These are phyloP conservation scores for Paraphaeosphaeria sporulosa DNA, from an alignment of 2,329 filamentous ascomycete species.

Conservation along the genomic window DNA sequence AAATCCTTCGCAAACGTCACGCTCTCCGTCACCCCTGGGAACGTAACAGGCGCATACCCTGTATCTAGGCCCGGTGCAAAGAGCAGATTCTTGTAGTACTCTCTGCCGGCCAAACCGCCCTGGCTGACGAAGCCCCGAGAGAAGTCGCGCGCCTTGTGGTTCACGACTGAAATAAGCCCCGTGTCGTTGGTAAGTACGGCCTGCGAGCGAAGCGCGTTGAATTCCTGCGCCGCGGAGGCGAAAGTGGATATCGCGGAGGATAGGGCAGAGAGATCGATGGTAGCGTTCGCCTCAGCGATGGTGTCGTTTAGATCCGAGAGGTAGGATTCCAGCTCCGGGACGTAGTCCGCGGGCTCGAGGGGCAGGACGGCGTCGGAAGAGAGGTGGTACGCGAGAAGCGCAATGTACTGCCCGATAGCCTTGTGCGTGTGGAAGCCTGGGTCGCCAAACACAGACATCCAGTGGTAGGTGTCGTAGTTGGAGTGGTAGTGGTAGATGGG, in stretches of 20 bases:
- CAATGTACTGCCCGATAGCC: conserved; percentile 58
- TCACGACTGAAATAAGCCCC: conserved; percentile 47
- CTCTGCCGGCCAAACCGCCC: conserved; percentile 54
- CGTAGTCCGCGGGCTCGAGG: conserved; percentile 50
- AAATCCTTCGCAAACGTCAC: conserved; percentile 44
- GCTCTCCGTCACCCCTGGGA: conserved; percentile 48
- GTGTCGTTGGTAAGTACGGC: conserved; percentile 39
- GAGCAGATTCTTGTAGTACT: conserved; percentile 57
- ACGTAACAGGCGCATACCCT: conserved; percentile 49
- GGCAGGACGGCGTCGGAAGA: conserved; percentile 50
- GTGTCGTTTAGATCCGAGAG: conserved; percentile 42
- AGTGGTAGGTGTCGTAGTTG: conserved; percentile 58
- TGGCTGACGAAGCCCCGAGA: conserved; percentile 55
- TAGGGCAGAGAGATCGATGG: conserved; percentile 42
- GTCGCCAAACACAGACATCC: conserved; percentile 62
- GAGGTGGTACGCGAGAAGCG: conserved; percentile 54
- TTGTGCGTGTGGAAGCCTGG: conserved; percentile 59
- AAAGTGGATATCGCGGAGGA: conserved; percentile 49
- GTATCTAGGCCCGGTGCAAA: conserved; percentile 56
- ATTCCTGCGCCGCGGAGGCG: conserved; percentile 34
- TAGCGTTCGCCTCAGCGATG: conserved; percentile 34
- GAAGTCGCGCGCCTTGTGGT: conserved; percentile 57
- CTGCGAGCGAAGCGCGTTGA: conserved; percentile 37
- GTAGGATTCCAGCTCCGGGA: conserved; percentile 48
- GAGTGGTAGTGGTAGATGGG: conserved; percentile 59